phyloP scores from a whole-genome alignment of 2,329 filamentous ascomycete species.

The Scleromitrula shiraiana region DNA sequence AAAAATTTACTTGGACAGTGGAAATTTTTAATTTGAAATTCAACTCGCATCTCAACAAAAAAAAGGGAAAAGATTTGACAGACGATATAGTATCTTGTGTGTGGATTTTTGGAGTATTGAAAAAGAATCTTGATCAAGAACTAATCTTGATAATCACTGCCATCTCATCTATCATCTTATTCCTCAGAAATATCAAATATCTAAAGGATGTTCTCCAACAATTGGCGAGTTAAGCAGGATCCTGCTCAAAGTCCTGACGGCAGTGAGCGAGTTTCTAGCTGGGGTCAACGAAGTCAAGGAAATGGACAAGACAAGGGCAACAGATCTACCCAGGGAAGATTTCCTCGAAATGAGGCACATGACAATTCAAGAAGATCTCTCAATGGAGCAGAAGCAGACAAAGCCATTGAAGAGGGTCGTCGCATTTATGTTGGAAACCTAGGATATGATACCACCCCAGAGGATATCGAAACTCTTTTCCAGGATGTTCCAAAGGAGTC shows the following conservation, averaged over 20 bases:
- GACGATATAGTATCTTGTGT: no score
- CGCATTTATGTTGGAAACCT: constrained; percentile 47
- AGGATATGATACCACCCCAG: constrained; percentile 42
- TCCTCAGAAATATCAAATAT: neutral
- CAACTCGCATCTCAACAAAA: no score
- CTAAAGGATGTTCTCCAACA: constrained; percentile 20
- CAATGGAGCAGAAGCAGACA: constrained; percentile 14
- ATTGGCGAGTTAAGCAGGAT: constrained; percentile 23
- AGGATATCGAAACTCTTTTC: constrained; percentile 43
- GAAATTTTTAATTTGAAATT: no score
- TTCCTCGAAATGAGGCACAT: constrained; percentile 5
- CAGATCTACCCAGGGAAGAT: constrained; percentile 5
- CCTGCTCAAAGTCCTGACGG: constrained; percentile 7
- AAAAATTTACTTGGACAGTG: no score
- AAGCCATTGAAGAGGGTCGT: constrained; percentile 22
- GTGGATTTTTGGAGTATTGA: no score
- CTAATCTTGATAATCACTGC: neutral
- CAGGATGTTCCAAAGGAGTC: constrained; percentile 33
- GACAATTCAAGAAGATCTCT: constrained; percentile 13
- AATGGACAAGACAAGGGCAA: constrained; percentile 4
- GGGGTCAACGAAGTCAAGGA: constrained; percentile 1
- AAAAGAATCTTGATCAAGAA: no score
- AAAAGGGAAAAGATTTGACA: no score
- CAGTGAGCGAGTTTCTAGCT: constrained; percentile 2
- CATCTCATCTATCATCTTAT: neutral